Evolutionary conservation across 75 land plant species (phyloP).

Genomic region (Selaginella tamariscina): DNA sequence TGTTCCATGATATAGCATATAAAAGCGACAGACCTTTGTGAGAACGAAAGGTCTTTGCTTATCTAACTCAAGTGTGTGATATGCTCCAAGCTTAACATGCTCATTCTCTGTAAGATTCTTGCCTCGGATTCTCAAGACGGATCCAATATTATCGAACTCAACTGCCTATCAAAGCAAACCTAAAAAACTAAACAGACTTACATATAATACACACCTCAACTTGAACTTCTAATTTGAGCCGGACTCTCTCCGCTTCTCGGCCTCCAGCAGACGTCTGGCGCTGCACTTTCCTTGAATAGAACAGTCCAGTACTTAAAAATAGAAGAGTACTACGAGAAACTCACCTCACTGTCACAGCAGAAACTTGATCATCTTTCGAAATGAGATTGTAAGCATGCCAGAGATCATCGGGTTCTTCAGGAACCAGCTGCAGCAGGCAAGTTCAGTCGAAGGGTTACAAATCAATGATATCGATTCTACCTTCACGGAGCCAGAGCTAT

Average conservation of each 20-base stretch:
- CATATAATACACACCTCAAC: conserved; percentile 48
- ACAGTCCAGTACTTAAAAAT: neutral
- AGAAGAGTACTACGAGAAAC: neutral
- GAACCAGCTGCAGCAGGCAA: conserved; percentile 41
- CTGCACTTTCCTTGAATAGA: conserved; percentile 53
- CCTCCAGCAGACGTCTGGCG: conserved; percentile 61
- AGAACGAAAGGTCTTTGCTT: conserved; percentile 67
- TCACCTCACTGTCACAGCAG: conserved; percentile 74
- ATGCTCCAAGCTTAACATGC: conserved; percentile 82
- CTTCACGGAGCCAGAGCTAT: conserved; percentile 74
- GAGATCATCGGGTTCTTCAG: conserved; percentile 82
- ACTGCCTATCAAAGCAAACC: conserved; percentile 26
- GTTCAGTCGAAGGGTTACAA: neutral
- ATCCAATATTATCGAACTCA: conserved; percentile 78
- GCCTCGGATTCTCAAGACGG: conserved; percentile 73
- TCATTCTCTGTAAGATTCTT: conserved; percentile 78
- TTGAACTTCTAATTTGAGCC: conserved; percentile 61
- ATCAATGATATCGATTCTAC: conserved; percentile 14
- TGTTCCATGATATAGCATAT: neutral
- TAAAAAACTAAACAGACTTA: neutral
- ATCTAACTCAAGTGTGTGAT: conserved; percentile 83
- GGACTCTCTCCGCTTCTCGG: conserved; percentile 77
- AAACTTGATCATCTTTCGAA: conserved; percentile 49
- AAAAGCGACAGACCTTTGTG: conserved; percentile 39
- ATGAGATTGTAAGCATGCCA: conserved; percentile 83